These are phyloP conservation scores for Phytophthora agathidicida DNA, from an alignment of 352 stramenopile genomes.

Conservation along the genomic window DNA sequence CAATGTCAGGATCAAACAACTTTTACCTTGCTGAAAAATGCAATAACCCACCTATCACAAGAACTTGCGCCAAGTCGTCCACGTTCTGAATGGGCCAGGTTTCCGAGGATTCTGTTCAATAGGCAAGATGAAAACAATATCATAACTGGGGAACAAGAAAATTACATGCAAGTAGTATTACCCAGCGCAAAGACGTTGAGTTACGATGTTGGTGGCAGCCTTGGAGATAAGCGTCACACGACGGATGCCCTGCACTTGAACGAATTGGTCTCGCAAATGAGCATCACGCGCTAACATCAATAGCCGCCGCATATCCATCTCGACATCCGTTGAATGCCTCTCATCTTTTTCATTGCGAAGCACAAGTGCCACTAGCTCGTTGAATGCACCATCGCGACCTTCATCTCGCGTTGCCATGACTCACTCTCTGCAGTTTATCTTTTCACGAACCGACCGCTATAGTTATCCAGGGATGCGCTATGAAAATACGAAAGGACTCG, in stretches of 20 bases:
- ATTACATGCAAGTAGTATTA: constrained; percentile 1
- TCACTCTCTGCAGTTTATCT: too few species aligned
- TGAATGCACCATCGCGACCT: constrained; percentile 37
- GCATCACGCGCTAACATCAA: constrained; percentile 59
- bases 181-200: constrained; percentile 42
- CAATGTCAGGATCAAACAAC: not conserved
- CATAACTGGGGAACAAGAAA: not conserved
- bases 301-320: constrained; percentile 57
- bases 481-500: too few species aligned
- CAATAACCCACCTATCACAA: constrained; percentile 32
- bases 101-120: constrained; percentile 71
- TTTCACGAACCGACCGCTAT: too few species aligned
- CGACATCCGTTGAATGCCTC: constrained; percentile 44
- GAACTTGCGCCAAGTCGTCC: constrained; percentile 65
- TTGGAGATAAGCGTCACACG: constrained; percentile 50
- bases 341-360: constrained; percentile 50
- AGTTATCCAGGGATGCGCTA: too few species aligned
- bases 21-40: not conserved
- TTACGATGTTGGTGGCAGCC: constrained; percentile 12
- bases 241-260: constrained; percentile 63
- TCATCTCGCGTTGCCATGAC: constrained; percentile 7
- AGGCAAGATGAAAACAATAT: too few species aligned
- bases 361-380: constrained; percentile 63
- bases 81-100: constrained; percentile 58
- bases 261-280: constrained; percentile 54